Base-by-base conservation (phyloP, 352 stramenopile genomes). In the Globisporangium parvum region DNA sequence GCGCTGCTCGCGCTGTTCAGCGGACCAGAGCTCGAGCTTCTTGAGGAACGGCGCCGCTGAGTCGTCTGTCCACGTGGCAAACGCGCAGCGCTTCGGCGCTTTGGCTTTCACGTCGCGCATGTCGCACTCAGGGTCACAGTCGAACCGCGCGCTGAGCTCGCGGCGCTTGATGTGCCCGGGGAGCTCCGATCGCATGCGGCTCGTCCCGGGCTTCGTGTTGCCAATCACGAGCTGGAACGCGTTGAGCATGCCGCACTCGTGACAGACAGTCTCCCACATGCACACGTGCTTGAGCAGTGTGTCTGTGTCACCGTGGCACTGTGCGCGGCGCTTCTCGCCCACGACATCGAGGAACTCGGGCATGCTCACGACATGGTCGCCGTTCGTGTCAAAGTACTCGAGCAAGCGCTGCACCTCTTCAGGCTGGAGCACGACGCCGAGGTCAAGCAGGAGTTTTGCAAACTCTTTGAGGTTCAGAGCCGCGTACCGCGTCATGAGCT, bases 251-350 rank as follows among this genome's bases (percentile, higher is more conserved):
- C 88, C 88, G 41, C 87, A 96, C 51, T 91, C 83, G 54, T 92
- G 86, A 59, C 89, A 97, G 3, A 95, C 90, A 0, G 89, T 95
- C 59, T 96, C 85, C 88, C 89, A 97, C 69, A 92, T 87, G 65
- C 89, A 97, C 47, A 93, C 85, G 2, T 87, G 70, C 31, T 80
- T 71, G n/a, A 95, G 71, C 21, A 91, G 60, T 18, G 80, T 35
- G 53, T 91, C 80, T 6, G 82, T 91, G 60, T 93, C 83, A 18
- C 85, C 85, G 28, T 85, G 82, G 39, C 80, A 89, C 51, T 87
- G 70, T 6, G 61, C 61, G 1, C 60, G 65, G 2, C 80, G 73
- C 62, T 84, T 70, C 17, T 92, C 78, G 9, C 89, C 89, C 14
- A 93, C 80, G 24, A 96, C 88, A 15, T 78, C 68, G 11, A 96